Evolutionary conservation across 164 flowering plant genomes (phyloP), one percentile per base, ranked within the genome.

Genomic region (Stephania japonica): DNA sequence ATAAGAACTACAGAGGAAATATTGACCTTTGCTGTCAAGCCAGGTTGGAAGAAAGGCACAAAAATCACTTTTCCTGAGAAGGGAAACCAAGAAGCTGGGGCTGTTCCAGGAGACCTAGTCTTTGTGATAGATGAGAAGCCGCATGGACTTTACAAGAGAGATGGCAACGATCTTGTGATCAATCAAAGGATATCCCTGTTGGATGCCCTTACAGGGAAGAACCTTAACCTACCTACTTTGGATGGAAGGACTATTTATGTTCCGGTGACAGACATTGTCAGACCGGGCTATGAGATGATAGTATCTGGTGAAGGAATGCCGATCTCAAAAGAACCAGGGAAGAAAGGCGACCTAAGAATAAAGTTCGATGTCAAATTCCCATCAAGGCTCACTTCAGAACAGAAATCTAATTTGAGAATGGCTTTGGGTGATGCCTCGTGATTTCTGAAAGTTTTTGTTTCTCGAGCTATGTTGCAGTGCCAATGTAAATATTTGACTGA

Each of bases 31-130:
- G 94, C 93, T 71, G 83, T 95, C 61, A 94, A 87, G 79, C 99
- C 97, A 70, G 99, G 98, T 63, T 93, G 98, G 98, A 95, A 93
- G 84, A 93, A 90, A 80, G 99, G 99, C 63, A 94, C 99, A 27
- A 94, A 89, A 81, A 87, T 94, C 73, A 92, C 97, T 63, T 95
- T 95, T 73, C 94, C 97, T 0, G 93, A 90, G 84, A 95, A 86
- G 86, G 93, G 98, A 70, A 87, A 89, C 69, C 84, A 87, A 70
- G 92, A 82, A 74, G 91, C 87, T 25, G 90, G 92, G 56, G 73
- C 87, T 67, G 80, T 85, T 76, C 88, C 97, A 7, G 89, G 97
- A 19, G 99, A 95, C 83, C 82, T 93, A 65, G 77, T 90, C 38
- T 91, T 95, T 61, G 88, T 93, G 69, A 77, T 95, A 25, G 97